These are phyloP conservation scores for Gypsophila paniculata DNA, from an alignment of 179 eudicot genomes.

Conservation along the genomic window DNA sequence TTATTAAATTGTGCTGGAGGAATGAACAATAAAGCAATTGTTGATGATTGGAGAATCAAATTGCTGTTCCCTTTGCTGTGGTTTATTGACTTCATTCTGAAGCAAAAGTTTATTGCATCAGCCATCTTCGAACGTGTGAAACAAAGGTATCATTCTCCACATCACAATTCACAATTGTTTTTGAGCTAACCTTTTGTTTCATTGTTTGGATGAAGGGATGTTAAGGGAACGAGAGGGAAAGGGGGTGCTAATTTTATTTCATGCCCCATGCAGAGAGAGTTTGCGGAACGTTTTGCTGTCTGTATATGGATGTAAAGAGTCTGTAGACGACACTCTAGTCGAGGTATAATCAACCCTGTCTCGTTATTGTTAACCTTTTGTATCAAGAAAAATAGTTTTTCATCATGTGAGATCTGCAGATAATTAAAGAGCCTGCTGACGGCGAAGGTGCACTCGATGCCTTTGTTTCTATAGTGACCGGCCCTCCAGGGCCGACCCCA, in stretches of 20 bases:
- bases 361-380: neutral
- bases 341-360: conserved; percentile 43
- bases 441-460: conserved; percentile 88
- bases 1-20: conserved; percentile 92
- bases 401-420: conserved; percentile 34
- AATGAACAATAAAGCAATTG: conserved; percentile 96
- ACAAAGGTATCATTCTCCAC: conserved; percentile 37
- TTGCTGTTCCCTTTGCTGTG: conserved; percentile 69
- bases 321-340: conserved; percentile 86
- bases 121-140: conserved; percentile 66
- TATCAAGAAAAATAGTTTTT: neutral
- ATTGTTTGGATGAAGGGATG: too few species aligned
- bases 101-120: conserved; percentile 75
- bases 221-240: too few species aligned
- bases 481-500: conserved; percentile 93
- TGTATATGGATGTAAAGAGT: conserved; percentile 71
- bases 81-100: conserved; percentile 70
- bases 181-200: too few species aligned
- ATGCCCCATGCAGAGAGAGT: conserved; percentile 47
- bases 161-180: neutral
- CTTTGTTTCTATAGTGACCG: conserved; percentile 80
- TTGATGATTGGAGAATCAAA: conserved; percentile 94
- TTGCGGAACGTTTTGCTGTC: conserved; percentile 60
- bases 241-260: too few species aligned
- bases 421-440: conserved; percentile 71